These are phyloP conservation scores for Fagopyrum esculentum DNA, from an alignment of 148 eudicot species.

Conservation along the genomic window DNA sequence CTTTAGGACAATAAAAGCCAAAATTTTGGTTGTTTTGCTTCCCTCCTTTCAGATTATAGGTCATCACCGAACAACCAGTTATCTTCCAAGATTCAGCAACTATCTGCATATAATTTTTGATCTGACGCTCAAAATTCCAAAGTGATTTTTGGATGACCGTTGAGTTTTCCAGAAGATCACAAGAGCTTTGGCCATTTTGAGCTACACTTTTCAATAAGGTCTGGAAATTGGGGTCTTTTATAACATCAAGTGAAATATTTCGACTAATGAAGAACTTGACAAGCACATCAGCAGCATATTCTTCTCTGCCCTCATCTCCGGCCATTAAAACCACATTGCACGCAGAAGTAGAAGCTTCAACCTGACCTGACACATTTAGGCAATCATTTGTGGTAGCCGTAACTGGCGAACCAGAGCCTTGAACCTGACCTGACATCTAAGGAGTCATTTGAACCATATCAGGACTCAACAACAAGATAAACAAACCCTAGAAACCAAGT, in stretches of 20 bases:
- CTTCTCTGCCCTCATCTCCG: background rate
- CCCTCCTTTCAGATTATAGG: background rate
- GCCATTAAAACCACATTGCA: background rate
- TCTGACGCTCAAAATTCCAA: background rate
- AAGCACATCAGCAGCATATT: background rate
- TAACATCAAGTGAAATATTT: background rate
- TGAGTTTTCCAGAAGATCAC: background rate
- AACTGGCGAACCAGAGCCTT: background rate
- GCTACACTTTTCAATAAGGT: background rate
- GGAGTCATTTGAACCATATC: background rate
- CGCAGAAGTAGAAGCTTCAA: background rate
- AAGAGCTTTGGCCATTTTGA: background rate
- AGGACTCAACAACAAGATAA: background rate
- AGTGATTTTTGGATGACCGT: background rate
- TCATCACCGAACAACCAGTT: background rate
- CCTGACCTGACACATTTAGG: background rate
- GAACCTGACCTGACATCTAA: background rate
- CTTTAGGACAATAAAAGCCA: conserved; percentile 6
- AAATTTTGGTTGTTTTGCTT: background rate
- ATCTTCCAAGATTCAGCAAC: background rate
- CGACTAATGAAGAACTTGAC: background rate
- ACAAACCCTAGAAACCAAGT: background rate
- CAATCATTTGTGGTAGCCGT: background rate
- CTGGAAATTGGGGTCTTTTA: background rate
- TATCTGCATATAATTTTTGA: background rate